Conservation (phyloP, 164 flowering plant genomes). For the Liriodendron chinense region DNA sequence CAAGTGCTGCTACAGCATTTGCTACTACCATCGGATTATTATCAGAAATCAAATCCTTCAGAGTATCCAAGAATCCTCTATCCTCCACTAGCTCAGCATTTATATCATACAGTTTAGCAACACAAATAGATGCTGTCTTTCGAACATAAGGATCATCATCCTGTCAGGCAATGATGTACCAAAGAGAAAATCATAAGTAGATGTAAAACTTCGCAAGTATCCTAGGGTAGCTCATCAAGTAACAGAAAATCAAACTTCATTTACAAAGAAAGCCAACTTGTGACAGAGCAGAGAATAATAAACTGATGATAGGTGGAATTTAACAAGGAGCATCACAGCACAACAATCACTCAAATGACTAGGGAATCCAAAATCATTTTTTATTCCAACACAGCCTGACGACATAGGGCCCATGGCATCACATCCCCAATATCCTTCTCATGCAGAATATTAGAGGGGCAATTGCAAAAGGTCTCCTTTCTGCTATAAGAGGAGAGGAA, state of each 20-base stretch:
- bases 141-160: conserved; percentile 99
- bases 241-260: neutral
- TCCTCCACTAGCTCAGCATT: conserved; percentile 99
- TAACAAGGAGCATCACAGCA: neutral
- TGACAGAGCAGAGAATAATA: neutral
- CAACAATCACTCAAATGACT: neutral
- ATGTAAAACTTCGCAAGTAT: neutral
- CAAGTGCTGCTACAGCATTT: conserved; percentile 98
- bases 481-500: neutral
- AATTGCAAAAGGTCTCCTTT: neutral
- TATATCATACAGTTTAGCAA: conserved; percentile 96
- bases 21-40: conserved; percentile 99
- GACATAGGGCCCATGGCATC: too few species aligned
- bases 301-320: neutral
- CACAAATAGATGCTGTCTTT: conserved; percentile 98
- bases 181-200: conserved; percentile 6
- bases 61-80: conserved; percentile 89
- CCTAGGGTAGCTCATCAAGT: neutral
- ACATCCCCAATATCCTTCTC: too few species aligned
- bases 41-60: conserved; percentile 97
- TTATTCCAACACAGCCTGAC: too few species aligned
- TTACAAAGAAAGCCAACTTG: neutral
- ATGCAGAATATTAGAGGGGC: neutral
- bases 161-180: conserved; percentile 34
- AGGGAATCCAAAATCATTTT: neutral